Evolutionary conservation across 306 rosid species (phyloP).

Genomic region (Corylus heterophylla): DNA sequence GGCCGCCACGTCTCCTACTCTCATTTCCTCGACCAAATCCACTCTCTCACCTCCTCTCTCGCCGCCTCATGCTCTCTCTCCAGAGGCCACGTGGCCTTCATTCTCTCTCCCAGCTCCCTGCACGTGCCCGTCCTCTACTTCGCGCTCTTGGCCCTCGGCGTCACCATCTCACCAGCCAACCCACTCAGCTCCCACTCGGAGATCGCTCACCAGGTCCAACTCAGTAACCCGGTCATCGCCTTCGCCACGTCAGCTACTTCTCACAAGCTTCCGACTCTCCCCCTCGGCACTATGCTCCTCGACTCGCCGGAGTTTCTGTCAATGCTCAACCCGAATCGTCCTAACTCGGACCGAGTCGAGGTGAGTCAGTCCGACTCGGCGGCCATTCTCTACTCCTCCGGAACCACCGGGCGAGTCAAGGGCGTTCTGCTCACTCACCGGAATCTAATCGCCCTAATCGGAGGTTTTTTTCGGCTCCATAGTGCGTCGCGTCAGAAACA

Average conservation of each 20-base stretch:
- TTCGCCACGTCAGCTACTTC: conserved; percentile 55
- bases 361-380: conserved; percentile 62
- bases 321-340: conserved; percentile 34
- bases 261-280: conserved; percentile 25
- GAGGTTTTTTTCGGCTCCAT: conserved; percentile 28
- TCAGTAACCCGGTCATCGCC: conserved; percentile 57
- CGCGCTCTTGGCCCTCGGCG: conserved; percentile 68
- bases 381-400: conserved; percentile 78
- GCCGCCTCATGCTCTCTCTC: conserved; percentile 39
- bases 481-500: neutral
- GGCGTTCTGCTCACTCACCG: conserved; percentile 70
- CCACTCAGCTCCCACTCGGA: conserved; percentile 64
- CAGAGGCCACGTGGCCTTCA: conserved; percentile 70
- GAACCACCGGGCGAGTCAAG: conserved; percentile 84
- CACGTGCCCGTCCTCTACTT: conserved; percentile 77
- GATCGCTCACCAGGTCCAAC: conserved; percentile 52
- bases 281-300: conserved; percentile 41
- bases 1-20: conserved; percentile 54
- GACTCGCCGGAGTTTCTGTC: conserved; percentile 73
- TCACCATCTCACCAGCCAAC: conserved; percentile 71
- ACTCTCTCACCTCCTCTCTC: conserved; percentile 50
- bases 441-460: conserved; percentile 53
- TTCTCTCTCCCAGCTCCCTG: conserved; percentile 62
- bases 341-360: neutral
- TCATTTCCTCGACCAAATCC: conserved; percentile 50